A percentile compares a stretch with the other conserved stretches of the same genome.
Conservation (phyloP, 768 basidiomycete genomes). For the Boletus pseudo-olivaceus region DNA sequence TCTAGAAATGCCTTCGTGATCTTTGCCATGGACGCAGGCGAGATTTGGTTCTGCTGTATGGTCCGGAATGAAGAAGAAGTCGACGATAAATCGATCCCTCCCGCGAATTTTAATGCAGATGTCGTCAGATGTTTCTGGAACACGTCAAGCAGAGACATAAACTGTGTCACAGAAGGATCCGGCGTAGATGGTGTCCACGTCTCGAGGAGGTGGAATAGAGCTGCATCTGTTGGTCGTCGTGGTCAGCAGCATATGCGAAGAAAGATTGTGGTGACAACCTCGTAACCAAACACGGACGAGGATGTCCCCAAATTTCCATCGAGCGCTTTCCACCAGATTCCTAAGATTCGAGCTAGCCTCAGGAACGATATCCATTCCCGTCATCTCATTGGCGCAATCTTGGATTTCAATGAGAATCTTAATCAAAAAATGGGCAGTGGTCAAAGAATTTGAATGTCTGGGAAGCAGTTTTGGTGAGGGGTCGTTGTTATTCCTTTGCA, state of each 20-base stretch:
- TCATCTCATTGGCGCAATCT: conserved; percentile 81
- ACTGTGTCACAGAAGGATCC: conserved; percentile 66
- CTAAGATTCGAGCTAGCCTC: conserved; percentile 69
- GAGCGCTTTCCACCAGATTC: conserved; percentile 71
- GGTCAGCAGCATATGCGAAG: conserved; percentile 1
- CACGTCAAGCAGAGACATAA: conserved; percentile 70
- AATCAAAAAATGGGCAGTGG: conserved; percentile 75
- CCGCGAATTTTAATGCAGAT: conserved; percentile 75
- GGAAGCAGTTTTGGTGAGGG: conserved; percentile 59
- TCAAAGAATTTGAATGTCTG: conserved; percentile 72
- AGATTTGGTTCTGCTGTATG: conserved; percentile 58
- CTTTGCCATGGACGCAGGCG: conserved; percentile 63
- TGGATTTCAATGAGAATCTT: conserved; percentile 81
- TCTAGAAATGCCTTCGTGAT: conserved; percentile 86
- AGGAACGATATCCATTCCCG: conserved; percentile 73
- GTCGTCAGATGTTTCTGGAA: conserved; percentile 81
- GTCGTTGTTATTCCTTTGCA: conserved; percentile 41
- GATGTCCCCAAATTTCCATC: conserved; percentile 87
- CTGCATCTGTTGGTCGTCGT: conserved; percentile 59
- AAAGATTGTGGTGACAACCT: conserved; percentile 46
- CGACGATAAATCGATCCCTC: conserved; percentile 59
- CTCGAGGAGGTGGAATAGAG: conserved; percentile 79
- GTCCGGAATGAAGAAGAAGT: conserved; percentile 47
- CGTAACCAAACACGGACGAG: conserved; percentile 76
- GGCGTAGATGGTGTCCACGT: conserved; percentile 70